Percentiles rank a stretch among this genome's conserved stretches.
phyloP scores from a whole-genome alignment of 2,329 filamentous ascomycete genomes.

The Zymoseptoria passerinii region DNA sequence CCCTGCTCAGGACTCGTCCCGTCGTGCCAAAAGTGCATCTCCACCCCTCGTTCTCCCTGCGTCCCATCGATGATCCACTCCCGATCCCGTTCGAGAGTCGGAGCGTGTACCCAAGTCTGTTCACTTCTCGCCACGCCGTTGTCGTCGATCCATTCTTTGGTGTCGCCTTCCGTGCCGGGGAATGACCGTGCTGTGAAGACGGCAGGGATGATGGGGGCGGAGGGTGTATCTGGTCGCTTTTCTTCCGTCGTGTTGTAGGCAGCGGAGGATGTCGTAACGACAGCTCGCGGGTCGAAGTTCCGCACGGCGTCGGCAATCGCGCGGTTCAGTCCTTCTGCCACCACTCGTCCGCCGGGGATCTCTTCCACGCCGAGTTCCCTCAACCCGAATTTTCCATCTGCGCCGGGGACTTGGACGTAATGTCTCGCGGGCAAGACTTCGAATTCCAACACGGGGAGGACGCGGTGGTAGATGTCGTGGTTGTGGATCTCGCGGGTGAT shows the following conservation, averaged over 20 bases:
- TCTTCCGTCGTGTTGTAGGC: background rate
- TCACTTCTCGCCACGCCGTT: constrained; percentile 38
- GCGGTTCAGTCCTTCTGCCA: constrained; percentile 20
- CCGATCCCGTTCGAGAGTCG: constrained; percentile 31
- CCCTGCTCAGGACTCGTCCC: background rate
- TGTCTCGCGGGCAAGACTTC: constrained; percentile 47
- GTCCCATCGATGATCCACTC: constrained; percentile 20
- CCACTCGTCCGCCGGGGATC: constrained; percentile 9
- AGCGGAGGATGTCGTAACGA: background rate
- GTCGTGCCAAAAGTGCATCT: constrained; percentile 1
- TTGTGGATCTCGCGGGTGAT: constrained; percentile 49
- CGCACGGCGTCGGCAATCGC: constrained; percentile 29
- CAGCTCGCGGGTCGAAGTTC: constrained; percentile 17
- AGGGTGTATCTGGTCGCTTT: background rate
- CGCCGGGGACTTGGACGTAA: constrained; percentile 36
- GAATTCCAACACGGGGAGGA: constrained; percentile 46
- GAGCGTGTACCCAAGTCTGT: constrained; percentile 40
- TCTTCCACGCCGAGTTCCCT: constrained; percentile 40
- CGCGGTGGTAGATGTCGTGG: constrained; percentile 44
- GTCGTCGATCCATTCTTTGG: constrained; percentile 31
- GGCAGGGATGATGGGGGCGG: constrained; percentile 7
- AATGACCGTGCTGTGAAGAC: constrained; percentile 31
- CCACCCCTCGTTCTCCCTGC: background rate
- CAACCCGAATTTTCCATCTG: constrained; percentile 21
- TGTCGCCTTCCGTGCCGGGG: constrained; percentile 34